Evolutionary conservation across 73 alveolate species (phyloP).

Genomic region (Paramecium biaurelia): DNA sequence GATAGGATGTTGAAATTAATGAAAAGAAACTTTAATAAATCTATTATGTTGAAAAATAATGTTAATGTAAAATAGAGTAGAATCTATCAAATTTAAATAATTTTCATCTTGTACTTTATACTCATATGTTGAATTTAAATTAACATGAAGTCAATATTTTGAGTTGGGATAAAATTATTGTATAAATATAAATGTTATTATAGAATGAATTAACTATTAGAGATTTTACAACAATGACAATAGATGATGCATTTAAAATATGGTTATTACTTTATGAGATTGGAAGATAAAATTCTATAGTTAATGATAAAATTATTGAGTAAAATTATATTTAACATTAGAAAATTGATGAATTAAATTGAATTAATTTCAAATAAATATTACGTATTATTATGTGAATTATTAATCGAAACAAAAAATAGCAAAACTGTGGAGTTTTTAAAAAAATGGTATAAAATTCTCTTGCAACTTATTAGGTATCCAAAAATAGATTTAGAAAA

Average conservation of each 20-base stretch:
- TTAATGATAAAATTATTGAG: not conserved
- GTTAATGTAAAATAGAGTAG: not conserved
- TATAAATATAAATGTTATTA: not conserved
- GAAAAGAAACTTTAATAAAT: not conserved
- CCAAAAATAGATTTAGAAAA: not conserved
- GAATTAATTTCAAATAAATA: not conserved
- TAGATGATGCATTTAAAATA: not conserved
- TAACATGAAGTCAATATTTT: not conserved
- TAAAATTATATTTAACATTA: not conserved
- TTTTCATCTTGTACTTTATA: not conserved
- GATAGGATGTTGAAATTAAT: not conserved
- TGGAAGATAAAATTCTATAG: not conserved
- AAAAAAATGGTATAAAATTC: not conserved
- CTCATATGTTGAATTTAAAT: not conserved
- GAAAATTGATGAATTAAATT: not conserved
- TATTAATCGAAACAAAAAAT: slow-evolving; percentile 4
- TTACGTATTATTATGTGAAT: not conserved
- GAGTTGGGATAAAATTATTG: not conserved
- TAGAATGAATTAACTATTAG: not conserved
- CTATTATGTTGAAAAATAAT: not conserved
- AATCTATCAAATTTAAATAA: not conserved
- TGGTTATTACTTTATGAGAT: not conserved
- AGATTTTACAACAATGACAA: not conserved
- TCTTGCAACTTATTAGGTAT: not conserved
- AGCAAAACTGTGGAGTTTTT: not conserved